Evolutionary conservation across 495 filamentous ascomycete species (phyloP), one percentile per base, ranked within the genome.

Genomic region (Penicillium odoratum): DNA sequence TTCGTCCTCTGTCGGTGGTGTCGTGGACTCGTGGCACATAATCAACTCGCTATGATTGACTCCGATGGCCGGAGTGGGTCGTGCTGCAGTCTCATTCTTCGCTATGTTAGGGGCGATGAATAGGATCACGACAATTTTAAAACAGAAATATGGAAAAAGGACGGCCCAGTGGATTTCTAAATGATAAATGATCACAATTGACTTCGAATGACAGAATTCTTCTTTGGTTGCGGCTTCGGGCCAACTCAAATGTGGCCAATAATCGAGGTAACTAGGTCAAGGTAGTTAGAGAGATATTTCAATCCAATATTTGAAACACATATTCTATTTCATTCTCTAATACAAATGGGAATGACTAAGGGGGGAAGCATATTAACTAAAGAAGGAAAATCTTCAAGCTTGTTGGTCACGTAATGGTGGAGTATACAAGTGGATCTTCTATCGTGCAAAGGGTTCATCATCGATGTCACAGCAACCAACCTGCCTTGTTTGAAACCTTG

Each of bases 61-160:
- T 58, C 59, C 62, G 62, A 58, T 55, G 48, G 33, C 54, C 42
- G 57, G 57, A 62, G 62, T 56, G 59, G 57, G 65, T 59, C 54
- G 59, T 36, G 36, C 13, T 26, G 21, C 18, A 40, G 13, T 40
- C 38, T 16, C 43, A 46, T 46, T 46, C 43, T 25, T 9, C 16
- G 38, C 6, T 16, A 16, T 16, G 13, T 16, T 40, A 36, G 9
- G 33, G 13, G 9, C 4, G 9, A 36, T 1, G 4, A 0, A 36
- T 4, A 36, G 13, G 4, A 11, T 11, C 8, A 11, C 33, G 9
- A 8, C 33, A 36, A 36, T 13, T 11, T 13, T 11, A 9, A 36
- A 36, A 36, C 33, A 36, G 10, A 36, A 36, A 11, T 36, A 10
- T 36, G 33, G 33, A 36, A 21, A 21, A 21, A 21, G 21, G 21